Base-by-base conservation (phyloP, 2,329 filamentous ascomycete species). In the Rutstroemia sydowiana region DNA sequence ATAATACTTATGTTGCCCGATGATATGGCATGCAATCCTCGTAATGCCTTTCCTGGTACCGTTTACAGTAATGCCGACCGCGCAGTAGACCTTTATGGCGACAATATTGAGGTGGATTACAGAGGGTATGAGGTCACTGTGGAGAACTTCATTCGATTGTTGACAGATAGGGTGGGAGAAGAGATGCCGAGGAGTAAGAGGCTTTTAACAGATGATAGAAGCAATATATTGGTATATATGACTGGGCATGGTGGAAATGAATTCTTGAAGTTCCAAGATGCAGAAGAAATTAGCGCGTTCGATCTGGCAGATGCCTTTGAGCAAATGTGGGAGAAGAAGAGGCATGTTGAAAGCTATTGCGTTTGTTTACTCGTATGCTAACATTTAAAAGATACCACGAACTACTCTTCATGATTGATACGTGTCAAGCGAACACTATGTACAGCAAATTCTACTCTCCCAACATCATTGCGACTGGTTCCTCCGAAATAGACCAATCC, bases 1-100 rank as follows among this genome's bases (percentile, higher is more conserved):
- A 98, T 98, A 71, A 97, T 98, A 68, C 86, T 98, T 60, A 97
- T 98, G 91, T 82, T 98, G n/a, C 93, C 93, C 20, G 93, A 98
- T 69, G 93, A 98, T 73, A 97, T 98, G 89, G 93, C 93, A 36
- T 98, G 93, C 77, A 98, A 98, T 71, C 93, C 93, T 30, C 89
- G 93, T 64, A 98, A 98, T 69, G 90, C 91, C 45, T 98, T 98
- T 69, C 91, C 93, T 0, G 93, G 93, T 48, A 96, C 91, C 48
- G 93, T 98, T 28, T 98, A 97, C 78, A 96, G 93, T 72, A 97
- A 98, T 67, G 91, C 93, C 34, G 91, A 96, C 69, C 87, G 93
- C 59, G 90, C 89, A 8, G 85, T 98, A 45, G 93, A 98, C 66
- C 77, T 98, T 5, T 98, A 98, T 69, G 93, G 95, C 56, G 91